Evolutionary conservation across 371 early-diverging fungal genomes (phyloP).

Genomic region (Synchytrium microbalum): DNA sequence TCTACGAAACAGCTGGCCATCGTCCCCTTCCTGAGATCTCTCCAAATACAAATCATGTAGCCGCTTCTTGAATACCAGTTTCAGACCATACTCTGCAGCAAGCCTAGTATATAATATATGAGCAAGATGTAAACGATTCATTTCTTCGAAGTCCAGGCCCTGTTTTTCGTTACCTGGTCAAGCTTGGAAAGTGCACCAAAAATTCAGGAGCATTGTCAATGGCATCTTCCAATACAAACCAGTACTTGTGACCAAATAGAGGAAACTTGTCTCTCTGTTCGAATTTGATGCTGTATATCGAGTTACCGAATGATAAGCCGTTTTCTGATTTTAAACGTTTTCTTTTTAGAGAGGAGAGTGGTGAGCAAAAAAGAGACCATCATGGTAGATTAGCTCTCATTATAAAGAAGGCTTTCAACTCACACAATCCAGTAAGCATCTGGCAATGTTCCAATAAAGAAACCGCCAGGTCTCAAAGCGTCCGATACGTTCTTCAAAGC

Average conservation of each 20-base stretch:
- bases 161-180: slow-evolving; percentile 47
- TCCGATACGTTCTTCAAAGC: slow-evolving; percentile 74
- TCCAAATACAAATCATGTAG: slow-evolving; percentile 78
- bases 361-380: slow-evolving; percentile 5
- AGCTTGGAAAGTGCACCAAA: slow-evolving; percentile 77
- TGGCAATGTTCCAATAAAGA: slow-evolving; percentile 92
- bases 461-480: slow-evolving; percentile 73
- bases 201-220: slow-evolving; percentile 97
- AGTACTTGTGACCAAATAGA: slow-evolving; percentile 79
- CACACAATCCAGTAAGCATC: slow-evolving; percentile 88
- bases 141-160: slow-evolving; percentile 7
- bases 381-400: slow-evolving; percentile 2
- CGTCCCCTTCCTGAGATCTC: slow-evolving; percentile 43
- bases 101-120: slow-evolving; percentile 38
- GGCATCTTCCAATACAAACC: slow-evolving; percentile 93
- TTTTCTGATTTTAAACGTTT: slow-evolving; percentile 15
- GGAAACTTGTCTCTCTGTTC: slow-evolving; percentile 53
- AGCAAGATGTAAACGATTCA: slow-evolving; percentile 5
- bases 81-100: slow-evolving; percentile 77
- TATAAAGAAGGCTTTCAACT: slow-evolving; percentile 13
- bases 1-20: slow-evolving; percentile 51
- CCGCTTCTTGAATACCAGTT: slow-evolving; percentile 53
- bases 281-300: slow-evolving; percentile 76
- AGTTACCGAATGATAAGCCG: slow-evolving; percentile 68
- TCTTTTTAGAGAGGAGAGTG: slow-evolving; percentile 5